These are phyloP conservation scores for Diplodia corticola DNA, from an alignment of 2,329 filamentous ascomycete genomes.

Conservation along the genomic window DNA sequence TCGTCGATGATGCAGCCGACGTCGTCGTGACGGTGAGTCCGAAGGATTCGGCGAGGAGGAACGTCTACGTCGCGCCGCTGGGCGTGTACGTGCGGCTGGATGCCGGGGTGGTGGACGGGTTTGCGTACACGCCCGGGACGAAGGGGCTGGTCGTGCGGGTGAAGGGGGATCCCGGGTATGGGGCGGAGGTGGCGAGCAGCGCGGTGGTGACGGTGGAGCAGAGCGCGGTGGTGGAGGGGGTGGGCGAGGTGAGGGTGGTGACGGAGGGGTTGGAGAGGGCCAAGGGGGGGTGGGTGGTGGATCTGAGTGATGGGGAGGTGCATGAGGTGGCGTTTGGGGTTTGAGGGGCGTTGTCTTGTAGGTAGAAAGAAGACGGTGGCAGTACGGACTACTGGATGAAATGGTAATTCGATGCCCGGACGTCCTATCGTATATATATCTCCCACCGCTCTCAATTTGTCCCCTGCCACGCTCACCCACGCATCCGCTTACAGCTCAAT, in stretches of 20 bases:
- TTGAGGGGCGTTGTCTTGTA: no score
- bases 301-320: constrained; percentile 25
- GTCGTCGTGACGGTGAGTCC: constrained; percentile 41
- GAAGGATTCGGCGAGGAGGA: constrained; percentile 50
- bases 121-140: constrained; percentile 22
- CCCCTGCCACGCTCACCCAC: no score
- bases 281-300: constrained; percentile 28
- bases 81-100: background rate
- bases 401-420: no score
- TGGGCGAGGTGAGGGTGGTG: constrained; percentile 17
- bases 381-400: no score
- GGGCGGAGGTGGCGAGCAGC: constrained; percentile 19
- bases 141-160: constrained; percentile 25
- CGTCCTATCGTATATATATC: no score
- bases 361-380: no score
- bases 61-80: constrained; percentile 49
- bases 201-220: constrained; percentile 29
- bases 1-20: constrained; percentile 29
- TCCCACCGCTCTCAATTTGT: no score
- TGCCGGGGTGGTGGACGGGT: constrained; percentile 2
- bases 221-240: constrained; percentile 14
- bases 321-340: constrained; percentile 25
- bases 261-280: constrained; percentile 25
- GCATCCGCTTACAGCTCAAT: background rate
- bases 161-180: constrained; percentile 24